Conservation (phyloP, 441 rosid species). For the Populus hybrid region DNA sequence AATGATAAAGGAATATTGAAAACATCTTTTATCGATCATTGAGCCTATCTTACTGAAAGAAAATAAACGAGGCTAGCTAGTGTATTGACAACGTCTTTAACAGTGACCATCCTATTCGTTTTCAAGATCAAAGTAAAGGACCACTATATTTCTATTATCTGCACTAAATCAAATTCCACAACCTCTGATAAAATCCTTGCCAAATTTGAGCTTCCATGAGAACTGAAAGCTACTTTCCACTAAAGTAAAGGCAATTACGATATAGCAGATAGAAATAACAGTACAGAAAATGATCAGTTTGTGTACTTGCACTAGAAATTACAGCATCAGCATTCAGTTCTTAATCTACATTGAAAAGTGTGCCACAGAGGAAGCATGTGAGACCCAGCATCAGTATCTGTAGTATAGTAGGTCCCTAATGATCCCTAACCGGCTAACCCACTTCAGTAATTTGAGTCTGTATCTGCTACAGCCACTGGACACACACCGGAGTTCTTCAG, state of each 20-base stretch:
- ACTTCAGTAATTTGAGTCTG: not conserved
- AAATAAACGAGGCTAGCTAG: too few species aligned
- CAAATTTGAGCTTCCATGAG: not conserved
- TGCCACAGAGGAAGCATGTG: slow-evolving; percentile 25
- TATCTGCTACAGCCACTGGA: not conserved
- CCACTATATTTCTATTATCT: not conserved
- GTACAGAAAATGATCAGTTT: slow-evolving; percentile 13
- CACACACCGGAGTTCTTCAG: slow-evolving; percentile 9
- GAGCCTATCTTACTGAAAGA: too few species aligned
- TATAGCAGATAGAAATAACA: slow-evolving; percentile 9
- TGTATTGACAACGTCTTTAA: too few species aligned
- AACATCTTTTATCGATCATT: too few species aligned
- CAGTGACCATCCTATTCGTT: too few species aligned
- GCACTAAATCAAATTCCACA: not conserved
- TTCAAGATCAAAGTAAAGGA: not conserved
- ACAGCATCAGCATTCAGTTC: slow-evolving; percentile 12
- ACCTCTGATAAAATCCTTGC: not conserved
- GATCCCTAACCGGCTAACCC: not conserved
- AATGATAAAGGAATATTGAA: too few species aligned
- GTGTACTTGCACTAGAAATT: slow-evolving; percentile 20
- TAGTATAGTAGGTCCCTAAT: slow-evolving; percentile 11
- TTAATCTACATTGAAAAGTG: slow-evolving; percentile 37
- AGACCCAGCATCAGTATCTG: slow-evolving; percentile 12
- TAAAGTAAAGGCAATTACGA: not conserved
- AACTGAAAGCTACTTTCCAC: slow-evolving; percentile 13